phyloP scores from a whole-genome alignment of 192 early-diverging fungal genomes.

The Podila epicladia region DNA sequence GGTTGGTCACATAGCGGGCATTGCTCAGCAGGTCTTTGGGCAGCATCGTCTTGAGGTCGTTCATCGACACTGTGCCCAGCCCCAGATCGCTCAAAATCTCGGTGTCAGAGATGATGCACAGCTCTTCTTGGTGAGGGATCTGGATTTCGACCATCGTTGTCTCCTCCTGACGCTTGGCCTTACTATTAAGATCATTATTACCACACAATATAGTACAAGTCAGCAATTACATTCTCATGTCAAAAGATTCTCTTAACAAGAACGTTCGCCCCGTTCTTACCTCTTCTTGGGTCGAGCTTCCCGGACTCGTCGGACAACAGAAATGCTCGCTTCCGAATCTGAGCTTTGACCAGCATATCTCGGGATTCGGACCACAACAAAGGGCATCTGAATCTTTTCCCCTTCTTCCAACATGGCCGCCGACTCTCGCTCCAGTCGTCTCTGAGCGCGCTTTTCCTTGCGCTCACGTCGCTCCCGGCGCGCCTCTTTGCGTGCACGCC shows the following conservation, averaged over 20 bases:
- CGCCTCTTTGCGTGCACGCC: neutral
- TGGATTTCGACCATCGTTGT: constrained; percentile 34
- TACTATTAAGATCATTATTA: neutral
- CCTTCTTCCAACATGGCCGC: constrained; percentile 2
- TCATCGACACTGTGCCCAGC: constrained; percentile 8
- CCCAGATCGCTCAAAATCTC: constrained; percentile 35
- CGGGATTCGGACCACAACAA: constrained; percentile 24
- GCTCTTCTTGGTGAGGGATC: constrained; percentile 36
- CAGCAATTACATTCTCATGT: no score
- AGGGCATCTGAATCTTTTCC: constrained; percentile 28
- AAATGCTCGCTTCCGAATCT: constrained; percentile 41
- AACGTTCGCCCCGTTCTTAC: neutral
- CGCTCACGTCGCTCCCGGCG: constrained; percentile 24
- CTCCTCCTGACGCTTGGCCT: constrained; percentile 19
- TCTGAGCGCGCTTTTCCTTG: constrained; percentile 30
- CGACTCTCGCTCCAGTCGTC: constrained; percentile 14
- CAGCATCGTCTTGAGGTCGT: constrained; percentile 7
- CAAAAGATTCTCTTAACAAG: no score
- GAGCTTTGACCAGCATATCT: constrained; percentile 41
- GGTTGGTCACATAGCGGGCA: constrained; percentile 5
- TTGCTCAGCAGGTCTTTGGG: constrained; percentile 11
- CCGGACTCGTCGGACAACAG: constrained; percentile 33
- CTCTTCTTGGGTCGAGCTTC: constrained; percentile 23
- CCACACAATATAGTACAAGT: no score
- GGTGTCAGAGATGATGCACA: constrained; percentile 39